Evolutionary conservation across 2,329 filamentous ascomycete species (phyloP), one percentile per base, ranked within the genome.

Genomic region (Chrysosporium queenslandicum): DNA sequence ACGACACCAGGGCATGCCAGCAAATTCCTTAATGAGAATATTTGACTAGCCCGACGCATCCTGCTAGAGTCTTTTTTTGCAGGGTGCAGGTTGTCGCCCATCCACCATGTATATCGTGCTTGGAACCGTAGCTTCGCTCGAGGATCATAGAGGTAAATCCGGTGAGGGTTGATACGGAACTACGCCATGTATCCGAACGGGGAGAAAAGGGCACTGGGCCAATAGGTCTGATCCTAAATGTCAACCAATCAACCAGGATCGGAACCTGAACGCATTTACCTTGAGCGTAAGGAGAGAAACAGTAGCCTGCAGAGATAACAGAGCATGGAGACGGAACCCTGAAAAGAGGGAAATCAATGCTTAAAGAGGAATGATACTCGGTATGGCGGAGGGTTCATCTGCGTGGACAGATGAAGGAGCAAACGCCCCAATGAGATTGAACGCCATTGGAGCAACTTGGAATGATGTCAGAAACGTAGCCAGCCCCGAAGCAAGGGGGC

Each of bases 381-480:
- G 16, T 16, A 27, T 27, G 20, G 34, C 8, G 39, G 2, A 49
- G 23, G 6, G 30, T 41, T n/a, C 37, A 30, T 50, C 23, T 41
- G 8, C 16, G 5, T 29, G 7, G 7, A 49, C 20, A 16, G 49
- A 45, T 37, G 11, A 27, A 51, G 12, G 29, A n/a, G 27, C 18
- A 45, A 45, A 36, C 40, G 30, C 49, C 36, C 30, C 40, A 45
- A 51, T 51, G 11, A 50, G 39, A 34, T 18, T 11, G 25, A 9
- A 43, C 11, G 27, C 34, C 39, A 50, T 42, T 48, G 46, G 27
- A 51, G 11, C 29, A 32, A 16, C 11, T 27, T 29, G 16, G 7
- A 5, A 23, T 52, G 42, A 41, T 47, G 50, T 52, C 50, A 52
- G 36, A 21, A 27, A 34, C 8, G 4, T 21, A 52, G 32, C 23